A percentile compares a stretch with the other conserved stretches of the same genome.
These are phyloP conservation scores for Biancaea sappan DNA, from an alignment of 306 rosid species.

Conservation along the genomic window DNA sequence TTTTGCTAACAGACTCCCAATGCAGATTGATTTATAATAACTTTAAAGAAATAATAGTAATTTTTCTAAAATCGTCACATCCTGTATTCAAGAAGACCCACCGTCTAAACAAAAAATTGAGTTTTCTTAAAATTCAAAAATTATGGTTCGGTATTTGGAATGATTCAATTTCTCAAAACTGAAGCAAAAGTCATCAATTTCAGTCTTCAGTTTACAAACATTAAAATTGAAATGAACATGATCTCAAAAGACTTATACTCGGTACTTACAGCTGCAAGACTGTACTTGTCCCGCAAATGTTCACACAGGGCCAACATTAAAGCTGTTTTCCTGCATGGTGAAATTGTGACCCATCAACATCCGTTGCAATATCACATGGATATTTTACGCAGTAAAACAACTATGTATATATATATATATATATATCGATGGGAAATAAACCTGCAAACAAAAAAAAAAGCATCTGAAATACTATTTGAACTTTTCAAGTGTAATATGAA, in stretches of 20 bases:
- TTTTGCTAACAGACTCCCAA: neutral
- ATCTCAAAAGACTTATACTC: neutral
- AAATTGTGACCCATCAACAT: slow-evolving; percentile 23
- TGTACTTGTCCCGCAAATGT: slow-evolving; percentile 73
- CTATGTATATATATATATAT: neutral
- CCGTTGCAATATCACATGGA: neutral
- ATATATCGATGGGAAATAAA: neutral
- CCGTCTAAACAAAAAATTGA: neutral
- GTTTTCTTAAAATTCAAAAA: neutral
- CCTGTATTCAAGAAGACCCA: neutral
- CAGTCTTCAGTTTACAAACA: neutral
- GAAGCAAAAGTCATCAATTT: neutral
- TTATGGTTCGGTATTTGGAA: neutral
- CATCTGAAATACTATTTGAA: neutral
- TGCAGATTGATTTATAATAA: neutral
- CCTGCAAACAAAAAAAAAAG: neutral
- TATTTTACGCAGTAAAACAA: neutral
- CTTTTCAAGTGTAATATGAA: neutral
- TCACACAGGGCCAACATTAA: slow-evolving; percentile 89
- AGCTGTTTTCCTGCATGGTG: slow-evolving; percentile 79
- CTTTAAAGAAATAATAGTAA: neutral
- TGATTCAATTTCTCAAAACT: neutral
- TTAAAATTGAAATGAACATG: neutral
- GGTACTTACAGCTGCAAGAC: slow-evolving; percentile 90
- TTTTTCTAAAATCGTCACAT: no score